These are phyloP conservation scores for Aspergillus phoenicis DNA, from an alignment of 2,329 filamentous ascomycete genomes.

Conservation along the genomic window DNA sequence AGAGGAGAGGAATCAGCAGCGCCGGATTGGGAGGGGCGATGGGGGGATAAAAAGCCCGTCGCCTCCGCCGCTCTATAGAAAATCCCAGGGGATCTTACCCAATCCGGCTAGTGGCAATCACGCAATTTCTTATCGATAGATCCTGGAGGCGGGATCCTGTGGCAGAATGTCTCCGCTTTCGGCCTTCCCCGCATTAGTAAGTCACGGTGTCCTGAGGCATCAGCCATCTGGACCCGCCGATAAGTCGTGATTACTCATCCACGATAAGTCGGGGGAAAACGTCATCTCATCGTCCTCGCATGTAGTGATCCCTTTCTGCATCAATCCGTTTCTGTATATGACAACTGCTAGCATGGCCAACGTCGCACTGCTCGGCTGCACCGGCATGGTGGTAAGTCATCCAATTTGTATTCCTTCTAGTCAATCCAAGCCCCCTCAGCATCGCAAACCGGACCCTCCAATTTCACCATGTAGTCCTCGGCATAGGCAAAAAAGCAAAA, in stretches of 20 bases:
- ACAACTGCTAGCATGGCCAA: conserved; percentile 41
- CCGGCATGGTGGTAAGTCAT: conserved; percentile 53
- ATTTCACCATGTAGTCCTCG: background rate
- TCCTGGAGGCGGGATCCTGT: conserved; percentile 14
- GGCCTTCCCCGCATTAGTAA: conserved; percentile 25
- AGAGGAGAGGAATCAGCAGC: conserved; percentile 23
- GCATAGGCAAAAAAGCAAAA: too few species aligned
- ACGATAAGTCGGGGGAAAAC: background rate
- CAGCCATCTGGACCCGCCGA: background rate
- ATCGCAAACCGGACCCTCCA: background rate
- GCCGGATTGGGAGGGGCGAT: conserved; percentile 21
- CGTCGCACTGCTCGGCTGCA: conserved; percentile 49
- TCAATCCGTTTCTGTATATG: background rate
- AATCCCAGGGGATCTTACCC: conserved; percentile 32
- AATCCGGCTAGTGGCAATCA: conserved; percentile 38
- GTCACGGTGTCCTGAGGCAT: conserved; percentile 14
- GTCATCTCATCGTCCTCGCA: conserved; percentile 9
- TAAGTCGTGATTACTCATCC: background rate
- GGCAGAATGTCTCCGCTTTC: conserved; percentile 26
- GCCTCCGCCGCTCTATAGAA: conserved; percentile 30
- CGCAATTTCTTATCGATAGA: conserved; percentile 37
- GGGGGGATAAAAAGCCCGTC: conserved; percentile 18
- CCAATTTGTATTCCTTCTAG: background rate
- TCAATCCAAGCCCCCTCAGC: background rate
- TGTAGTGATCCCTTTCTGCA: background rate